Conservation (phyloP, 768 basidiomycete species). For the Mycena maculata region DNA sequence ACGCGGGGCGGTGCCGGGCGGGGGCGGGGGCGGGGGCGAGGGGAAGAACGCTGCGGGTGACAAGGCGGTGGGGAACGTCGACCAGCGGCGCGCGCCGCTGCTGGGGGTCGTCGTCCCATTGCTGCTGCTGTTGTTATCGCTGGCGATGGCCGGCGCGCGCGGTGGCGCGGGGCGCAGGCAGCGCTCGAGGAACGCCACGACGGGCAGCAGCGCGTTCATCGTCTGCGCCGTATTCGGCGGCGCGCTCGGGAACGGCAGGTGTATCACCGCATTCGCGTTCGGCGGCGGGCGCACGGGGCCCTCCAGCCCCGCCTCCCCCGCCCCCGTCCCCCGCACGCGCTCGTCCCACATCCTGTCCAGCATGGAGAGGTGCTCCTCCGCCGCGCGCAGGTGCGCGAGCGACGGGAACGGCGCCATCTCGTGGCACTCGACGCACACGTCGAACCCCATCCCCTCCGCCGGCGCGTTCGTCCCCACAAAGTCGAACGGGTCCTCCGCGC, state of each 20-base stretch:
- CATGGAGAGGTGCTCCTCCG: constrained; percentile 77
- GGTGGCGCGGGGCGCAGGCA: constrained; percentile 63
- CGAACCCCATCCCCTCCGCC: constrained; percentile 71
- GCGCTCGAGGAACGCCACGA: constrained; percentile 76
- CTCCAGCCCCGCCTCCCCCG: constrained; percentile 28
- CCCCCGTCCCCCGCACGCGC: constrained; percentile 35
- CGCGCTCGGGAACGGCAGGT: constrained; percentile 80
- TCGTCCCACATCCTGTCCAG: constrained; percentile 78
- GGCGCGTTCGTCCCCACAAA: constrained; percentile 57
- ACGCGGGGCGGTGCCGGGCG: constrained; percentile 23
- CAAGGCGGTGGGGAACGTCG: constrained; percentile 38
- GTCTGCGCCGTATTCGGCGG: constrained; percentile 65
- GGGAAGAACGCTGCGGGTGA: constrained; percentile 32
- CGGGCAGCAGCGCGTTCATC: constrained; percentile 68
- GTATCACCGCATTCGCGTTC: constrained; percentile 76
- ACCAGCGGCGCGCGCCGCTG: constrained; percentile 25
- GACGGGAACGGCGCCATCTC: constrained; percentile 82
- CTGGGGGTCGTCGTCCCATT: background rate
- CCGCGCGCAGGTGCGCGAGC: constrained; percentile 72
- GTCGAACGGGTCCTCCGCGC: constrained; percentile 55
- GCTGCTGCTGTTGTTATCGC: background rate
- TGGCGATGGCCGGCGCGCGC: constrained; percentile 5
- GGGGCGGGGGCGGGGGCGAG: constrained; percentile 23
- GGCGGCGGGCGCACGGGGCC: constrained; percentile 67
- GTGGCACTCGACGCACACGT: constrained; percentile 91